These are phyloP conservation scores for Sindora glabra DNA, from an alignment of 306 rosid genomes.

Conservation along the genomic window DNA sequence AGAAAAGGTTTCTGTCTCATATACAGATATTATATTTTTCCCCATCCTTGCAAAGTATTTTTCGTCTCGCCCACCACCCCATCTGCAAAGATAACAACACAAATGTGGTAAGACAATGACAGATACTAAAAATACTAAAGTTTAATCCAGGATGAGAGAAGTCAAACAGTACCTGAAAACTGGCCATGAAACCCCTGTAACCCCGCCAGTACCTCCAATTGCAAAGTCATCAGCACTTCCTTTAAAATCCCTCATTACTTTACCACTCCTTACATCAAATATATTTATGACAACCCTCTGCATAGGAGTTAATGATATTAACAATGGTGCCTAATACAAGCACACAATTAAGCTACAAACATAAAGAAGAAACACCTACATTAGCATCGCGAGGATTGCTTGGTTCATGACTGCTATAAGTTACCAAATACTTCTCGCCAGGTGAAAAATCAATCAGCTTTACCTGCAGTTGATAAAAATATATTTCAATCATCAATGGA, in stretches of 20 bases:
- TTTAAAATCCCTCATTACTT: slow-evolving; percentile 85
- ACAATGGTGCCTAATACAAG: background rate
- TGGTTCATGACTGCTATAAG: slow-evolving; percentile 86
- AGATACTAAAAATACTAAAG: background rate
- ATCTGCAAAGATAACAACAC: slow-evolving; percentile 37
- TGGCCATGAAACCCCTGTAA: slow-evolving; percentile 83
- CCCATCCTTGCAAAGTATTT: slow-evolving; percentile 90
- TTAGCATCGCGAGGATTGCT: slow-evolving; percentile 87
- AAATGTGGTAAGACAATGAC: background rate
- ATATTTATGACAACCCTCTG: slow-evolving; percentile 79
- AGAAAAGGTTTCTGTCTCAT: slow-evolving; percentile 81
- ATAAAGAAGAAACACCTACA: slow-evolving; percentile 37
- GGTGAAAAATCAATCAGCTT: slow-evolving; percentile 84
- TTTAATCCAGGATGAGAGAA: background rate
- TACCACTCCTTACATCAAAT: slow-evolving; percentile 89
- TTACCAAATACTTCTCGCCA: slow-evolving; percentile 76
- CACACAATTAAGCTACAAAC: background rate
- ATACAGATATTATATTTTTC: slow-evolving; percentile 61
- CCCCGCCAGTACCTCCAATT: slow-evolving; percentile 71
- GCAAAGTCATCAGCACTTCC: slow-evolving; percentile 87
- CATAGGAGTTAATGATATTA: slow-evolving; percentile 22
- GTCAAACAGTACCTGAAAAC: slow-evolving; percentile 60
- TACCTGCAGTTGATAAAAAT: slow-evolving; percentile 37
- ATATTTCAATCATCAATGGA: background rate
- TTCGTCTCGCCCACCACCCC: slow-evolving; percentile 81